Percentiles rank a stretch among this genome's conserved stretches.
Conservation (phyloP, 371 early-diverging fungal species). For the Mortierella sp. region DNA sequence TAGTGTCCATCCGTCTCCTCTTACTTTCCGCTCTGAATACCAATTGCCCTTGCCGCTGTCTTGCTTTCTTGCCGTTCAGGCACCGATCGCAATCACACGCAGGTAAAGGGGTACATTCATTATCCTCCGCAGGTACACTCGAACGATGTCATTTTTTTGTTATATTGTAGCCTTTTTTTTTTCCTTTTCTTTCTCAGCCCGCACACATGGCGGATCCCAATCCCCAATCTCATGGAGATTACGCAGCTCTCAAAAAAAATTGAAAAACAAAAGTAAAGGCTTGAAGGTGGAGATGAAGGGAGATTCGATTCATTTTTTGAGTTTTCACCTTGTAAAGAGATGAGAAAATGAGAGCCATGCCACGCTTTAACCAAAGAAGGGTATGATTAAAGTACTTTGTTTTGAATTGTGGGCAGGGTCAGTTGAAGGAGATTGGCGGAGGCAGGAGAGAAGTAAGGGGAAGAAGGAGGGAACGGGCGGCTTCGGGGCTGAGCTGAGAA, state of each 20-base stretch:
- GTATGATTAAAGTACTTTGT: neutral
- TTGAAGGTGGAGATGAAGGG: neutral
- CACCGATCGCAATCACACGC: neutral
- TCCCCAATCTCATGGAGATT: neutral
- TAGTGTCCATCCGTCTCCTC: neutral
- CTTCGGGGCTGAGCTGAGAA: neutral
- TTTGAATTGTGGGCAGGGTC: neutral
- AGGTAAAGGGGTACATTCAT: neutral
- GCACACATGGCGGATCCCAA: conserved; percentile 1
- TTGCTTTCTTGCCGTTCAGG: neutral
- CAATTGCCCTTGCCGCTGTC: neutral
- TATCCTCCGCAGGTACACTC: neutral
- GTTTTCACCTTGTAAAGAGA: neutral
- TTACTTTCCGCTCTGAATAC: neutral
- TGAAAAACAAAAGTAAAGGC: neutral
- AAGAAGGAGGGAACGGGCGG: neutral
- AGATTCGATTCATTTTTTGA: neutral
- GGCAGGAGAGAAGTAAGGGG: neutral
- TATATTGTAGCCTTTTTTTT: neutral
- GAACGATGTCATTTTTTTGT: too few species aligned
- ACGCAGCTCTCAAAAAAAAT: neutral
- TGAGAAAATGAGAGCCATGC: neutral
- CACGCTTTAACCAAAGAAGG: conserved; percentile 7
- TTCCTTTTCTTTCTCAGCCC: conserved; percentile 1
- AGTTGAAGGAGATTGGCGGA: neutral